Evolutionary conservation across 2,329 filamentous ascomycete genomes (phyloP), one percentile per base, ranked within the genome.

Genomic region (Epichloe sibirici): DNA sequence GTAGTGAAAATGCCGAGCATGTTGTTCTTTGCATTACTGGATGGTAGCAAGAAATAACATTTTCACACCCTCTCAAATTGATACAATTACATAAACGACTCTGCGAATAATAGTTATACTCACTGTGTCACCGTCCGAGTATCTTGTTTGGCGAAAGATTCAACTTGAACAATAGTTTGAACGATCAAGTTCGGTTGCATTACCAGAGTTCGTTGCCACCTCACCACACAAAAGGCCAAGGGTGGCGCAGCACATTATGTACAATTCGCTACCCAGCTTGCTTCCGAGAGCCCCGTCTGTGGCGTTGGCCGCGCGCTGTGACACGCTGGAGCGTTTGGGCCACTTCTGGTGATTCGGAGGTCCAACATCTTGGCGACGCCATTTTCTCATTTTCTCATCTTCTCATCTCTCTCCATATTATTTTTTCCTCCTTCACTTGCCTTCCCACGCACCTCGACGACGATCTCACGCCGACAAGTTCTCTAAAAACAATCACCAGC

Each of bases 241-340:
- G 45, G 64, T 67, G 66, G 66, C 66, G 65, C 66, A 68, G 66
- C 57, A 44, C 45, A 39, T 34, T 17, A n/a, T 17, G 17, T 17
- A 17, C 17, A 21, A 21, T 21, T 21, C 17, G 17, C 17, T 21
- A 21, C 17, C 17, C 17, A 25, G 39, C 4, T 21, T 9, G 17
- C 55, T 58, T 39, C 43, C 55, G 46, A 23, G 37, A 37, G 38
- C 40, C 45, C 47, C 42, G 25, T 9, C 11, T 25, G 55, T 49
- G 52, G 45, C 51, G 49, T 45, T 31, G 45, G 34, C 42, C 31
- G 31, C 37, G 23, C 45, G 43, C 40, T 48, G 38, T 53, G 53
- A 56, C 51, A 55, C 51, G 45, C 31, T 11, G 44, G 44, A 47
- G 31, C 37, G 56, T 57, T 55, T 57, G 48, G 53, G 45, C 48